A percentile compares a stretch with the other conserved stretches of the same genome.
These are phyloP conservation scores for Saccharomyces uvarum DNA, from an alignment of 1,139 yeast species.

Conservation along the genomic window DNA sequence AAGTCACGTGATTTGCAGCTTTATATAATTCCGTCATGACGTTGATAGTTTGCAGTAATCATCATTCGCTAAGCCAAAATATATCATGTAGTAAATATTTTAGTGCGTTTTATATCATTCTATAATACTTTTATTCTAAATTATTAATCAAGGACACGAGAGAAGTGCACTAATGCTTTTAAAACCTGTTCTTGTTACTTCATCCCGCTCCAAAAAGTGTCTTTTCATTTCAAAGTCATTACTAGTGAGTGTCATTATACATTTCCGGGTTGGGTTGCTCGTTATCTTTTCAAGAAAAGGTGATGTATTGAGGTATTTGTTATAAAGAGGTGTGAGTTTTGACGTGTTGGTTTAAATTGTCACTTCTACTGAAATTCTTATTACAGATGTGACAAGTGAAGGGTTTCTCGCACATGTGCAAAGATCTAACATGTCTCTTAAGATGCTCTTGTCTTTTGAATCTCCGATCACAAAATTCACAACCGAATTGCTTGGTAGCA, in stretches of 20 bases:
- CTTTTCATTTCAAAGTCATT: not conserved
- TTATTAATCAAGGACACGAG: not conserved
- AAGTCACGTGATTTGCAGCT: not conserved
- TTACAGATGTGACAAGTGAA: slow-evolving; percentile 61
- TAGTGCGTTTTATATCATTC: not conserved
- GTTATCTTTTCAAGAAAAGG: not conserved
- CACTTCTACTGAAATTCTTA: slow-evolving; percentile 66
- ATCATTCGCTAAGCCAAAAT: not conserved
- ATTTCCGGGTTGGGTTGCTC: not conserved
- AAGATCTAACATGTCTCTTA: slow-evolving; percentile 63
- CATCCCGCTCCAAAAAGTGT: not conserved
- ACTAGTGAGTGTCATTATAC: not conserved
- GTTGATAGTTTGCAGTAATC: too few relatives aligned
- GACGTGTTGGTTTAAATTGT: slow-evolving; percentile 66
- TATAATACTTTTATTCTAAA: not conserved
- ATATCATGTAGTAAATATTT: not conserved
- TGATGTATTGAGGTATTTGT: not conserved
- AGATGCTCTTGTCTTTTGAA: slow-evolving; percentile 72
- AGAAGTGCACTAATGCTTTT: not conserved
- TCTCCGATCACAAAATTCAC: slow-evolving; percentile 43
- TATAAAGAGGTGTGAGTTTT: slow-evolving; percentile 43
- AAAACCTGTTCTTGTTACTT: not conserved
- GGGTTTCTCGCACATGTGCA: slow-evolving; percentile 68
- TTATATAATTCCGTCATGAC: not conserved
- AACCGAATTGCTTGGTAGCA: slow-evolving; percentile 33